Evolutionary conservation across 768 basidiomycete genomes (phyloP).

Genomic region (Leucosporidium scottii): DNA sequence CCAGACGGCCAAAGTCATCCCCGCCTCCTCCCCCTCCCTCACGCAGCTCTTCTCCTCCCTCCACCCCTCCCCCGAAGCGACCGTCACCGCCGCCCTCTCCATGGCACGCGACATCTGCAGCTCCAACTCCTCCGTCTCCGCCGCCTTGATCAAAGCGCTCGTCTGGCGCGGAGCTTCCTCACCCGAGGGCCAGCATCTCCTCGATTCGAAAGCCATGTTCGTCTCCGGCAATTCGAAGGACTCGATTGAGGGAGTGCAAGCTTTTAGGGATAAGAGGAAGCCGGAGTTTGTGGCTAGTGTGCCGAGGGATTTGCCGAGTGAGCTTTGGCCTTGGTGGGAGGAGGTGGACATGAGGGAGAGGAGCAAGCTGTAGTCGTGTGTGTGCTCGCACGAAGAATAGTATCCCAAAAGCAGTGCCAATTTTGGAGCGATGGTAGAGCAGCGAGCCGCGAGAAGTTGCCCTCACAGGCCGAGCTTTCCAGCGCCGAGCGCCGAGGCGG

Average conservation of each 20-base stretch:
- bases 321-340: conserved; percentile 2
- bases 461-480: no score
- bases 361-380: conserved; percentile 3
- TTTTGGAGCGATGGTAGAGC: no score
- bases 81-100: background rate
- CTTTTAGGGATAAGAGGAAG: conserved; percentile 3
- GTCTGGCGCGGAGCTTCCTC: background rate
- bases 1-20: conserved; percentile 4
- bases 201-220: conserved; percentile 3
- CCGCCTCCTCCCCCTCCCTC: conserved; percentile 1
- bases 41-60: background rate
- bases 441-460: no score
- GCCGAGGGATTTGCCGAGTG: conserved; percentile 5
- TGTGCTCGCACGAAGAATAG: no score
- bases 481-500: no score
- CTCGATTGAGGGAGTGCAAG: background rate
- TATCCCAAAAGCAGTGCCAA: no score
- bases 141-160: conserved; percentile 1
- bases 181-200: conserved; percentile 4
- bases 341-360: background rate
- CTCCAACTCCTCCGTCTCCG: background rate
- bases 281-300: background rate
- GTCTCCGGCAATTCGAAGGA: background rate
- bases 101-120: background rate
- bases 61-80: conserved; percentile 3